Conservation (phyloP, 176 grass and related monocot species). For the Poa pratensis region DNA sequence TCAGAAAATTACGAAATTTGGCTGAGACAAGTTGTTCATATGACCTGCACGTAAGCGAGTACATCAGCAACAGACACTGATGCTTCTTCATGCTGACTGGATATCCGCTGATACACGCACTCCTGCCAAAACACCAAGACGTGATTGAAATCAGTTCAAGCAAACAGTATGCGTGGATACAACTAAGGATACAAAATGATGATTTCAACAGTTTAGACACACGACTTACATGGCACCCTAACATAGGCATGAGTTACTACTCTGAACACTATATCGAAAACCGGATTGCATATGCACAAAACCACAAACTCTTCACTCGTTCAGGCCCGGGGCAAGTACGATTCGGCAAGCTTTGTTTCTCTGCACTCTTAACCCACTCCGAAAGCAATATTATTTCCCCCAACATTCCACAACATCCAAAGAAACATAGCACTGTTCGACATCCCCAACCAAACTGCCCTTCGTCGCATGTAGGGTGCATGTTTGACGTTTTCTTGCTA, state of each 20-base stretch:
- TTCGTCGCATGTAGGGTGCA: too few species aligned
- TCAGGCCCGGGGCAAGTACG: not conserved
- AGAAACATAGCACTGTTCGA: not conserved
- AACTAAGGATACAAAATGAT: slow-evolving; percentile 4
- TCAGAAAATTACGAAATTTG: slow-evolving; percentile 17
- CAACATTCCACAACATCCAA: not conserved
- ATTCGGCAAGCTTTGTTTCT: not conserved
- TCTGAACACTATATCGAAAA: not conserved
- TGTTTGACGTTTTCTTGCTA: not conserved
- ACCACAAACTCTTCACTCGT: not conserved
- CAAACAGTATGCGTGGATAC: not conserved
- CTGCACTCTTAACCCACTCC: not conserved
- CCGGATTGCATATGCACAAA: not conserved
- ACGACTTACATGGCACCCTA: not conserved
- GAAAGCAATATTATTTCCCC: not conserved
- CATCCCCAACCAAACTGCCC: not conserved
- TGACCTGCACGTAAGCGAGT: slow-evolving; percentile 58
- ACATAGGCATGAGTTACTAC: slow-evolving; percentile 3
- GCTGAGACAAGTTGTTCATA: slow-evolving; percentile 25
- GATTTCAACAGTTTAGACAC: not conserved
- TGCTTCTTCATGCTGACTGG: slow-evolving; percentile 47
- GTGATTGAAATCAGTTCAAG: not conserved
- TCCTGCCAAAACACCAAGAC: slow-evolving; percentile 54
- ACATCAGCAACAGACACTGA: slow-evolving; percentile 44
- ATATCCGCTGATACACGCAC: slow-evolving; percentile 49